Evolutionary conservation across 75 land plant species (phyloP).

Genomic region (Picea sitchensis): DNA sequence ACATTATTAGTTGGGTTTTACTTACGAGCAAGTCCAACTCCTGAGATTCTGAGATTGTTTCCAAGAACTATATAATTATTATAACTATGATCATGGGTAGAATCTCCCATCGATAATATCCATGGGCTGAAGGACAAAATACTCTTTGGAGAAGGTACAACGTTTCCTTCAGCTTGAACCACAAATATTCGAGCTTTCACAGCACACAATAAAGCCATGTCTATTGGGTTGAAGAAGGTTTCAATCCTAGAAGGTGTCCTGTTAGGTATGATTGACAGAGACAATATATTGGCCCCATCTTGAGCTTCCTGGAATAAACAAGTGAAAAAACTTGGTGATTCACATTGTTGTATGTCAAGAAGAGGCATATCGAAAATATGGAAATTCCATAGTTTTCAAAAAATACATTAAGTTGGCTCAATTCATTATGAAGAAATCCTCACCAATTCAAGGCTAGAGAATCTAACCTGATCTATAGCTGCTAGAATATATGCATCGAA

Average conservation of each 20-base stretch:
- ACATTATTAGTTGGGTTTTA: neutral
- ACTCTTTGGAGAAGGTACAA: too few relatives aligned
- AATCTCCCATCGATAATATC: constrained; percentile 90
- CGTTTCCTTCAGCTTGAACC: constrained; percentile 92
- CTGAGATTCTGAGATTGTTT: constrained; percentile 59
- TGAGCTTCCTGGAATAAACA: constrained; percentile 74
- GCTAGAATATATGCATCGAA: constrained; percentile 88
- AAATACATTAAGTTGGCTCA: neutral
- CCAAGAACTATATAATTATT: constrained; percentile 61
- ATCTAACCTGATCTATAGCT: constrained; percentile 82
- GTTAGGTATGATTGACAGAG: constrained; percentile 87
- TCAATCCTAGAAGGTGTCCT: constrained; percentile 76
- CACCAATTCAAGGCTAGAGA: neutral
- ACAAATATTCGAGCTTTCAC: constrained; percentile 88
- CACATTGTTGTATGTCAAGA: neutral
- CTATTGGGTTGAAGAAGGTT: constrained; percentile 85
- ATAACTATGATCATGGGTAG: constrained; percentile 75
- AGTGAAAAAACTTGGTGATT: too few relatives aligned
- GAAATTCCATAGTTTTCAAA: neutral
- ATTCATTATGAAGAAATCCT: neutral
- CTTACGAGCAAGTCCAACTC: constrained; percentile 90
- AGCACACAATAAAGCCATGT: constrained; percentile 81
- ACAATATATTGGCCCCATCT: constrained; percentile 86
- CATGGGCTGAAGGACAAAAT: constrained; percentile 77
- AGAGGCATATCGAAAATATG: neutral